Percentiles rank a stretch among this genome's conserved stretches.
phyloP scores from a whole-genome alignment of 768 basidiomycete genomes.

The Kwoniella dejecticola region DNA sequence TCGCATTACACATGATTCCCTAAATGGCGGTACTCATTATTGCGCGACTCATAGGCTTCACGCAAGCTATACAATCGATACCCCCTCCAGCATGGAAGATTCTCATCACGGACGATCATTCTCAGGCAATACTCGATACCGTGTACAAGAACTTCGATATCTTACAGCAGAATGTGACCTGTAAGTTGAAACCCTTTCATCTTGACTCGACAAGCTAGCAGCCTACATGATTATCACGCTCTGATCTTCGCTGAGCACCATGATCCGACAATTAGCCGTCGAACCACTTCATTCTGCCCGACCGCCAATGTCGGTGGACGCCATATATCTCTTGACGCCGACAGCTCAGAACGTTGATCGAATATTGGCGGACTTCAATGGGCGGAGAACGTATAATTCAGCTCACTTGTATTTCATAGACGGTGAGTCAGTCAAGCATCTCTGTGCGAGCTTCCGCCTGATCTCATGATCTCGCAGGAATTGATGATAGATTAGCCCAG shows the following conservation, averaged over 20 bases:
- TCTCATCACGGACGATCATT: constrained; percentile 90
- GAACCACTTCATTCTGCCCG: constrained; percentile 83
- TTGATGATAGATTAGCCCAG: constrained; percentile 76
- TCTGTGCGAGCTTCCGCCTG: too few species aligned
- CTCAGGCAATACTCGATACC: constrained; percentile 76
- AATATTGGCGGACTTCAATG: constrained; percentile 79
- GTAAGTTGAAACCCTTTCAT: constrained; percentile 62
- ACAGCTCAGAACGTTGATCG: constrained; percentile 91
- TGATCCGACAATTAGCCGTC: too few species aligned
- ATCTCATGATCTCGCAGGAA: constrained; percentile 59
- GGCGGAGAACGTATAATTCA: constrained; percentile 71
- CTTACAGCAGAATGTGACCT: constrained; percentile 90
- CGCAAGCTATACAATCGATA: constrained; percentile 45
- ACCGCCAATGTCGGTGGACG: constrained; percentile 84
- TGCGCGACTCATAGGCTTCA: constrained; percentile 44
- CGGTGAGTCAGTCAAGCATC: constrained; percentile 62
- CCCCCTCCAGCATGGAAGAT: constrained; percentile 94
- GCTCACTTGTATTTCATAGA: constrained; percentile 95
- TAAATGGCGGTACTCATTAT: neutral
- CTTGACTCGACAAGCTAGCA: too few species aligned
- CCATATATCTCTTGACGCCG: constrained; percentile 90
- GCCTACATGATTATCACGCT: too few species aligned
- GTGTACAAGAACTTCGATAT: constrained; percentile 93
- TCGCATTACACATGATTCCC: neutral
- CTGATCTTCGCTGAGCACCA: too few species aligned